Evolutionary conservation across 352 stramenopile species (phyloP).

Genomic region (Halophytophthora polymorphica): DNA sequence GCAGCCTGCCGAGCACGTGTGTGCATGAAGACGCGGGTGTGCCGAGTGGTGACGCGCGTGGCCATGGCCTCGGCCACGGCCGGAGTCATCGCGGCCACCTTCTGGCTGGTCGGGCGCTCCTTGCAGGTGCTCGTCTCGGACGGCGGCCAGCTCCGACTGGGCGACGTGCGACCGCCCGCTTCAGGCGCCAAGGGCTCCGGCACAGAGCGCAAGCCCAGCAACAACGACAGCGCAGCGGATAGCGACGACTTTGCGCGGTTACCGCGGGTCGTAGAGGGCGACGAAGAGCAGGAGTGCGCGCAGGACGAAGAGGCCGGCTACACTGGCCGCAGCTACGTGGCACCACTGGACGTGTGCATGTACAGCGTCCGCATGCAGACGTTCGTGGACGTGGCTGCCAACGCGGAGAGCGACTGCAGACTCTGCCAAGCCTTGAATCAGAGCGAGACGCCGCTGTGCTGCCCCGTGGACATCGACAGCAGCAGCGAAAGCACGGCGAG

Average conservation of each 20-base stretch:
- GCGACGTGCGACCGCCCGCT: too few relatives aligned
- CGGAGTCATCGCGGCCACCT: constrained; percentile 15
- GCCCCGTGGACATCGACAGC: too few relatives aligned
- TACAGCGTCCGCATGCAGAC: constrained; percentile 22
- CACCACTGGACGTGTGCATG: constrained; percentile 26
- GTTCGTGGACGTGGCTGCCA: constrained; percentile 14
- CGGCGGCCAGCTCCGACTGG: not conserved
- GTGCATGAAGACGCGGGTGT: constrained; percentile 22
- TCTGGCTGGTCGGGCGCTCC: constrained; percentile 22
- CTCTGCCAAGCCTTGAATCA: constrained; percentile 14
- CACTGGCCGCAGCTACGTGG: constrained; percentile 20
- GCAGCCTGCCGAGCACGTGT: constrained; percentile 4
- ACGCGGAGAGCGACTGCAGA: constrained; percentile 18
- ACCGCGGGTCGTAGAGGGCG: constrained; percentile 21
- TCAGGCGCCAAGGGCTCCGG: too few relatives aligned
- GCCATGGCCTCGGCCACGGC: constrained; percentile 21
- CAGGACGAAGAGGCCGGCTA: constrained; percentile 12
- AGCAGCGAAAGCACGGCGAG: too few relatives aligned
- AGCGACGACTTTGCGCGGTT: constrained; percentile 13
- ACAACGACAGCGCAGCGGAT: not conserved
- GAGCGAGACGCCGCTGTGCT: not conserved
- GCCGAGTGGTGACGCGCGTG: constrained; percentile 13
- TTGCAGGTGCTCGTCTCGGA: constrained; percentile 1
- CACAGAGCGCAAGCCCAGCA: too few relatives aligned
- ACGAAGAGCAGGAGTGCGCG: constrained; percentile 15